Conservation (phyloP, 345 rosid species). For the Lepidium africanum region DNA sequence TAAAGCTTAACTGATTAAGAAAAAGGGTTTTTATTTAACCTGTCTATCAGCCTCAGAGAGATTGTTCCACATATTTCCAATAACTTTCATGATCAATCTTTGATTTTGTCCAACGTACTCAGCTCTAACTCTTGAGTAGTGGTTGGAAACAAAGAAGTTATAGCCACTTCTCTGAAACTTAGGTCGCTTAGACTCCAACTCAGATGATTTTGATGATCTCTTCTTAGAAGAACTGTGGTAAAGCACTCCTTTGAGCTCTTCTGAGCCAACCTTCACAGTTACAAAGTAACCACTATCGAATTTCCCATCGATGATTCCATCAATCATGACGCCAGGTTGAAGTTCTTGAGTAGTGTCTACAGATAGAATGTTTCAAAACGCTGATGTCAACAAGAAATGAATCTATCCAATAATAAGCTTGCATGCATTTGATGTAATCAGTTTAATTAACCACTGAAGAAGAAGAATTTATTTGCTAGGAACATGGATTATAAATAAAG, state of each 20-base stretch:
- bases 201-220: neutral
- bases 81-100: neutral
- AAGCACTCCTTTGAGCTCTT: constrained; percentile 56
- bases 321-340: constrained; percentile 43
- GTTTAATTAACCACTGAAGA: too few relatives aligned
- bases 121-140: neutral
- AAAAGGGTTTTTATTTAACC: neutral
- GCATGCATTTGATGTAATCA: neutral
- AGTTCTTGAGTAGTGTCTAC: neutral
- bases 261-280: constrained; percentile 45
- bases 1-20: too few relatives aligned
- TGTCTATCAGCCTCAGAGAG: neutral
- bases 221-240: constrained; percentile 39
- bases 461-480: too few relatives aligned
- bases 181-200: neutral
- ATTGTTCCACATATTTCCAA: constrained; percentile 1
- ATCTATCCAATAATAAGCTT: neutral
- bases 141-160: constrained; percentile 2
- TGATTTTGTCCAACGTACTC: neutral
- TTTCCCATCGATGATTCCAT: constrained; percentile 63
- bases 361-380: neutral
- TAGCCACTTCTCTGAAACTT: neutral
- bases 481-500: neutral
- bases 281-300: constrained; percentile 63
- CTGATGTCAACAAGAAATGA: neutral